Conservation (phyloP, 192 early-diverging fungal genomes). For the Coemansia guatemalensis region DNA sequence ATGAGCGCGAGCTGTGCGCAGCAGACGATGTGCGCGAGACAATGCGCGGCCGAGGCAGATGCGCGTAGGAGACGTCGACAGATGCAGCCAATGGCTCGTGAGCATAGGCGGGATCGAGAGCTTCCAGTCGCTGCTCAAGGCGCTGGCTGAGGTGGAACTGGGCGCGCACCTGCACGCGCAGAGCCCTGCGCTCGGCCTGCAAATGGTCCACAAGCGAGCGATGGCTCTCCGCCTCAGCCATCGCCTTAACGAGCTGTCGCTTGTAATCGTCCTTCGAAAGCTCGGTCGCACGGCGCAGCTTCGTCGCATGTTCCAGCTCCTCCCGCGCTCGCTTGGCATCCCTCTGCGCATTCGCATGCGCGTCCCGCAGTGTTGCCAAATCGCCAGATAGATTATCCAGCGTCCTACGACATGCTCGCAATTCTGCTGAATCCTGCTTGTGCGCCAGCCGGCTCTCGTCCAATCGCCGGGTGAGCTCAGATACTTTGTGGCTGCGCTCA, state of each 20-base stretch:
- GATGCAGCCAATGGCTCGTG: constrained; percentile 8
- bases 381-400: constrained; percentile 35
- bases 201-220: constrained; percentile 32
- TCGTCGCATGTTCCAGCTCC: constrained; percentile 28
- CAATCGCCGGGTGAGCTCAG: constrained; percentile 18
- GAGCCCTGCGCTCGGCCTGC: constrained; percentile 40
- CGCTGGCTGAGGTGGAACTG: constrained; percentile 52
- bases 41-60: constrained; percentile 2
- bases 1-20: constrained; percentile 42
- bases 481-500: constrained; percentile 27
- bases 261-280: constrained; percentile 56
- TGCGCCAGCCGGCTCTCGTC: constrained; percentile 35
- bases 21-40: constrained; percentile 33
- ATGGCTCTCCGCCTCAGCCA: constrained; percentile 36
- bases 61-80: background rate
- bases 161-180: constrained; percentile 46
- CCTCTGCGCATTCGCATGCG: constrained; percentile 12
- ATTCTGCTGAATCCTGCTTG: constrained; percentile 27
- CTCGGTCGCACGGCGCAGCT: constrained; percentile 37
- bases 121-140: constrained; percentile 45
- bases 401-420: constrained; percentile 19
- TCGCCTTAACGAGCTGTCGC: constrained; percentile 34
- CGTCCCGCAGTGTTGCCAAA: constrained; percentile 23
- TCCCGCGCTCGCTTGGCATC: constrained; percentile 18
- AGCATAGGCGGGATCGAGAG: constrained; percentile 21